Conservation (phyloP, 306 rosid genomes). For the Glycine tomentella region DNA sequence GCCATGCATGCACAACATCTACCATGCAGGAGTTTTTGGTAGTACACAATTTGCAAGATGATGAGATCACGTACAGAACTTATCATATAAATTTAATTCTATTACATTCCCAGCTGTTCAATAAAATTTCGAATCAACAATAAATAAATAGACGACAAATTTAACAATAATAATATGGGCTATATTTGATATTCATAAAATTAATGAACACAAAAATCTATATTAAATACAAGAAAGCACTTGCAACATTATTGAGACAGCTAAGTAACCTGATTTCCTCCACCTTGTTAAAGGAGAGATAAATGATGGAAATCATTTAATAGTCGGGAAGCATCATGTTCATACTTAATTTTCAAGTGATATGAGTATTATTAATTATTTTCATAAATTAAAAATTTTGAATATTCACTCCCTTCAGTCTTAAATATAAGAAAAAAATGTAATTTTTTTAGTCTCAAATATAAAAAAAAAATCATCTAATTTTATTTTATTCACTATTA, state of each 20-base stretch:
- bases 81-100: not conserved
- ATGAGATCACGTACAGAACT: not conserved
- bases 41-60: not conserved
- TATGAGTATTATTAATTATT: too few species aligned
- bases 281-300: not conserved
- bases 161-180: not conserved
- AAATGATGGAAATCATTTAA: not conserved
- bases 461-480: too few species aligned
- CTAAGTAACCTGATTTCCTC: not conserved
- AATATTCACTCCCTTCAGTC: too few species aligned
- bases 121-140: not conserved
- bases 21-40: constrained; percentile 34
- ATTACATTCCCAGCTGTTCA: not conserved
- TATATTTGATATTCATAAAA: not conserved
- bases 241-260: not conserved
- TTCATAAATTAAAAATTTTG: not conserved
- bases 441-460: too few species aligned
- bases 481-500: too few species aligned
- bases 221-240: not conserved
- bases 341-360: too few species aligned
- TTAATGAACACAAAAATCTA: not conserved
- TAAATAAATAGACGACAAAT: not conserved
- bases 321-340: too few species aligned
- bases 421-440: too few species aligned
- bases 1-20: constrained; percentile 16